Evolutionary conservation across 2,329 filamentous ascomycete species (phyloP).

Genomic region (Sporothrix pallida): DNA sequence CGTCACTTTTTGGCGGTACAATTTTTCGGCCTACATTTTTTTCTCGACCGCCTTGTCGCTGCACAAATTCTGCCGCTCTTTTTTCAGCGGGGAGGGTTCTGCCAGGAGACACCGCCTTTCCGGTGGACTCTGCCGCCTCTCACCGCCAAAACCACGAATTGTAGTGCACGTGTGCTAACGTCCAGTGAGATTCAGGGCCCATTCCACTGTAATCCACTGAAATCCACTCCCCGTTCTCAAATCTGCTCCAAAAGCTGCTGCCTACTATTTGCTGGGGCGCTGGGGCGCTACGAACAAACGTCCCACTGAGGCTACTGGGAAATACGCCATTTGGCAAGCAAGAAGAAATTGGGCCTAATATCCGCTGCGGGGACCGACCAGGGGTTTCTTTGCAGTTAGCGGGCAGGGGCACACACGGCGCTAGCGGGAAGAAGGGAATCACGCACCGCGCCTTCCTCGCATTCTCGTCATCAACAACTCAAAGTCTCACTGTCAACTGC

Average conservation of each 20-base stretch:
- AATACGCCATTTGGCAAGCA: conserved; percentile 17
- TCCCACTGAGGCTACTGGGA: background rate
- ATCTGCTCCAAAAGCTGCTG: conserved; percentile 13
- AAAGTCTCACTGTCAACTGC: background rate
- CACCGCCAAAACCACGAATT: conserved; percentile 31
- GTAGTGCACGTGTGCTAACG: background rate
- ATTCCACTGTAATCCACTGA: background rate
- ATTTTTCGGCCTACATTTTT: conserved; percentile 20
- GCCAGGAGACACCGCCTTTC: background rate
- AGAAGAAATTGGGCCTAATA: conserved; percentile 34
- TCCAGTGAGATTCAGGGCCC: background rate
- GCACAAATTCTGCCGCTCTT: conserved; percentile 18
- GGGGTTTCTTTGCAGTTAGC: background rate
- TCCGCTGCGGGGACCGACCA: conserved; percentile 31
- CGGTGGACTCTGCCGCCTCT: background rate
- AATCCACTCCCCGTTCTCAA: background rate
- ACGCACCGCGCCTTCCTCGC: background rate
- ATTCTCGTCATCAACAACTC: background rate
- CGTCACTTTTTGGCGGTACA: background rate
- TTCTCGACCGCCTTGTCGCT: background rate
- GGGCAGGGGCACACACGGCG: background rate
- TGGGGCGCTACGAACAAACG: background rate
- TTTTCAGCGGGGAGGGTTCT: conserved; percentile 22
- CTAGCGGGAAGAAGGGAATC: conserved; percentile 14
- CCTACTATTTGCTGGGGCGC: conserved; percentile 20